Percentiles rank a stretch among this genome's conserved stretches.
Conservation (phyloP, 2,329 filamentous ascomycete species). For the Aspergillus thermomutatus region DNA sequence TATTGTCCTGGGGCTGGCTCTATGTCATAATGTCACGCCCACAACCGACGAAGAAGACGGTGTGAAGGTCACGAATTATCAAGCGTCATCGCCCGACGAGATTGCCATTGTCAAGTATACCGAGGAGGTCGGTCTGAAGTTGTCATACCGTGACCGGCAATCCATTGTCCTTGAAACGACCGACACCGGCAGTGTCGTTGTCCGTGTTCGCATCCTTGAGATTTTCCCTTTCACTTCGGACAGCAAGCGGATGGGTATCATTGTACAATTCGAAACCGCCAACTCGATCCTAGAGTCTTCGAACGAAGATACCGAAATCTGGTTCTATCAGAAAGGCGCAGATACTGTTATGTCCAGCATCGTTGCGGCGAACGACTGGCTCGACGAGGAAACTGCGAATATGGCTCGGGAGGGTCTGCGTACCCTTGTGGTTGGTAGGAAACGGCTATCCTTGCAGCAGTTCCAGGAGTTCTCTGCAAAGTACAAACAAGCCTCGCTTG, state of each 20-base stretch:
- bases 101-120: conserved; percentile 98
- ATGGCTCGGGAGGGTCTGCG: conserved; percentile 96
- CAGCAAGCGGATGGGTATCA: conserved; percentile 96
- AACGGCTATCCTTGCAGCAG: conserved; percentile 71
- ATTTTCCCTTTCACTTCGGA: conserved; percentile 98
- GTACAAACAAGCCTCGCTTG: conserved; percentile 76
- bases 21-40: conserved; percentile 97
- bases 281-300: conserved; percentile 48
- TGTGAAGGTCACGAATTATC: conserved; percentile 75
- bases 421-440: conserved; percentile 92
- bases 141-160: conserved; percentile 82
- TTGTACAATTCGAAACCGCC: conserved; percentile 76
- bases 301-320: conserved; percentile 71
- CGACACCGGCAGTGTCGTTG: conserved; percentile 68
- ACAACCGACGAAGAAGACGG: conserved; percentile 82
- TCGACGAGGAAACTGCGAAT: conserved; percentile 98
- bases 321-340: conserved; percentile 98
- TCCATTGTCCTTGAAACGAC: conserved; percentile 78
- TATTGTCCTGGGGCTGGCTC: conserved; percentile 82
- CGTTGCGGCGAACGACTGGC: conserved; percentile 94
- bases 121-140: conserved; percentile 80
- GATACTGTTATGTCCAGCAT: conserved; percentile 98
- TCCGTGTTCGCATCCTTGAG: conserved; percentile 84
- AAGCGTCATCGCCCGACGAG: conserved; percentile 95
- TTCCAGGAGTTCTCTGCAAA: conserved; percentile 75